A percentile compares a stretch with the other conserved stretches of the same genome.
These are phyloP conservation scores for Suillus decipiens DNA, from an alignment of 768 basidiomycete species.

Conservation along the genomic window DNA sequence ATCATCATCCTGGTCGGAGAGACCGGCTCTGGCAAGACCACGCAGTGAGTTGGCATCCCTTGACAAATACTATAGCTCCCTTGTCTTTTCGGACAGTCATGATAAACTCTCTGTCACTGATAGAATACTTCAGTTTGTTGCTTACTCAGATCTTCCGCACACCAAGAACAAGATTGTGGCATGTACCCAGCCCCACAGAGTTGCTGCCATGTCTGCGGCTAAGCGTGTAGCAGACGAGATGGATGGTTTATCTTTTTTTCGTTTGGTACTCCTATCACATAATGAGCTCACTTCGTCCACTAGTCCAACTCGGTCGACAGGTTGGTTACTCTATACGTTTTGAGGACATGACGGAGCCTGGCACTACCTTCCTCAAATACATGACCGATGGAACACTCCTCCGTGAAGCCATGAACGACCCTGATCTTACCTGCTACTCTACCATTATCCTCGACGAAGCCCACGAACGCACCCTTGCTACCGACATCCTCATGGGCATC, in stretches of 20 bases:
- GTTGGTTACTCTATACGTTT: slow-evolving; percentile 98
- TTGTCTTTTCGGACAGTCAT: slow-evolving; percentile 23
- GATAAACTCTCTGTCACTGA: slow-evolving; percentile 31
- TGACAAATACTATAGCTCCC: slow-evolving; percentile 20
- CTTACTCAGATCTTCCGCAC: slow-evolving; percentile 91
- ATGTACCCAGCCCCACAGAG: slow-evolving; percentile 94
- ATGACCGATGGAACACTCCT: slow-evolving; percentile 99
- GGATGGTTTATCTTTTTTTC: slow-evolving; percentile 68
- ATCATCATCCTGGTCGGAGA: slow-evolving; percentile 91
- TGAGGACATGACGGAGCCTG: slow-evolving; percentile 84
- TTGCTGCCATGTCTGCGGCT: slow-evolving; percentile 96
- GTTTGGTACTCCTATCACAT: not conserved
- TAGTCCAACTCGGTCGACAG: slow-evolving; percentile 89
- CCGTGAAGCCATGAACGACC: slow-evolving; percentile 97
- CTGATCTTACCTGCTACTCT: slow-evolving; percentile 85
- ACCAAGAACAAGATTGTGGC: slow-evolving; percentile 88
- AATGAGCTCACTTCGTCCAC: not conserved
- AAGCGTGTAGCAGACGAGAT: slow-evolving; percentile 99
- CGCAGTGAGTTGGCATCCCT: slow-evolving; percentile 64
- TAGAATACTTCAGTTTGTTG: slow-evolving; percentile 96
- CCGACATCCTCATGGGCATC: slow-evolving; percentile 98
- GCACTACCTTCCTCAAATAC: slow-evolving; percentile 94
- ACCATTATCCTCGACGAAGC: slow-evolving; percentile 99
- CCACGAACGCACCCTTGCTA: slow-evolving; percentile 96
- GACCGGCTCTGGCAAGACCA: slow-evolving; percentile 94